These are phyloP conservation scores for Ascocoryne sarcoides DNA, from an alignment of 2,329 filamentous ascomycete genomes.

Conservation along the genomic window DNA sequence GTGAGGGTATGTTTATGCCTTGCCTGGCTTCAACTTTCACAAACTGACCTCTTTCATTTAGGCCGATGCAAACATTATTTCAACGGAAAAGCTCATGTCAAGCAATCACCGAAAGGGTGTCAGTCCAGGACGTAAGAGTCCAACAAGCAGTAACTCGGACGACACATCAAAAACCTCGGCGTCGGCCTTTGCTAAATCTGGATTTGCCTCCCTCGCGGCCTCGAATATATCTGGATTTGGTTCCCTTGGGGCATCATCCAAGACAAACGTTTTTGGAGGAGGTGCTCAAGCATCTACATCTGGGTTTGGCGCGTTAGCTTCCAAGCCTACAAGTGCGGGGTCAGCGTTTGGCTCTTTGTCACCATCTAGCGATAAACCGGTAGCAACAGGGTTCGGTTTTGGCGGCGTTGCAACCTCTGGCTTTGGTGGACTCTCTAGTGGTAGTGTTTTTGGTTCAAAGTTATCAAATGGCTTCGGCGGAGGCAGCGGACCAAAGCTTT, in stretches of 20 bases:
- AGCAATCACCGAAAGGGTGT: slow-evolving; percentile 7
- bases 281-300: slow-evolving; percentile 29
- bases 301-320: slow-evolving; percentile 38
- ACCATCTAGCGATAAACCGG: slow-evolving; percentile 24
- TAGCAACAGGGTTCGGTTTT: slow-evolving; percentile 24
- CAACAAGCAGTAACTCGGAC: too few species aligned
- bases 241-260: slow-evolving; percentile 39
- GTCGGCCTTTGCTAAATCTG: slow-evolving; percentile 59
- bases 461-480: slow-evolving; percentile 34
- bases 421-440: slow-evolving; percentile 30
- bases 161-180: slow-evolving; percentile 39
- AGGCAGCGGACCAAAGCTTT: slow-evolving; percentile 37
- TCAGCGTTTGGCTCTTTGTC: slow-evolving; percentile 40
- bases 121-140: neutral
- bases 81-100: slow-evolving; percentile 2
- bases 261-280: slow-evolving; percentile 43
- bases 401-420: slow-evolving; percentile 29
- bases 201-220: slow-evolving; percentile 56
- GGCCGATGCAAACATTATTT: slow-evolving; percentile 1
- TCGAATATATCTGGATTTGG: slow-evolving; percentile 57
- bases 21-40: neutral
- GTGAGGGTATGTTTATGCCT: slow-evolving; percentile 14
- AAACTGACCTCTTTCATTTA: neutral
- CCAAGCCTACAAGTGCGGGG: slow-evolving; percentile 24
- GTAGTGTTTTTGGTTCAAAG: slow-evolving; percentile 34